Base-by-base conservation (phyloP, 129 eudicot species). In the Kitagawia praeruptora region DNA sequence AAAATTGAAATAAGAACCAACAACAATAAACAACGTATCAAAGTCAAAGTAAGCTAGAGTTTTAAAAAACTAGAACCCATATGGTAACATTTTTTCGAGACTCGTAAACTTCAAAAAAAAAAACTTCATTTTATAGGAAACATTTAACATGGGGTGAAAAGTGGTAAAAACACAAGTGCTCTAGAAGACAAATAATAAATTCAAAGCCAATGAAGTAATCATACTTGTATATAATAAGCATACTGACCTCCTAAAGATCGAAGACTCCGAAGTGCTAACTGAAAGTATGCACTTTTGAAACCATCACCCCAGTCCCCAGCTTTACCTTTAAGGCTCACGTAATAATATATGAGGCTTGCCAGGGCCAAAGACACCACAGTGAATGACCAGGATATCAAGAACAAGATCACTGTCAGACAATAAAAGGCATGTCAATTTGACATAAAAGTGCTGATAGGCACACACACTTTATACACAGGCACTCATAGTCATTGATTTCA, bases 281-380 rank as follows among this genome's bases (percentile, higher is more conserved):
- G 99, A 86, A 96, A 96, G 85, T 96, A 96, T 54, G 99, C 99
- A 87, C 99, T 96, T 85, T 96, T 96, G 85, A 96, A 92, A 79
- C 99, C 99, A 82, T 96, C 99, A 21, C 99, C 99, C 99, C 99
- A 96, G 84, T 96, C 99, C 49, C 99, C 99, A 15, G 99, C 99
- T 83, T 96, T 96, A 73, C 99, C 99, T 80, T 96, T 96, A 83
- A 96, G 83, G 86, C 99, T 90, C 70, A 96, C 99, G 81, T 96
- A 96, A 79, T 96, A 90, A 83, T 96, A 96, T 75, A 96, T 92
- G 82, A 96, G 99, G 85, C 95, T 90, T 73, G 89, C 99, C 51
- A 96, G 93, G 70, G 99, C 99, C 77, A 96, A 87, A 63, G 99
- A 92, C 73, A 96, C 92, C 81, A 96, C 90, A 16, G 99, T 96